These are phyloP conservation scores for Silene coronaria DNA, from an alignment of 179 eudicot species.

Conservation along the genomic window DNA sequence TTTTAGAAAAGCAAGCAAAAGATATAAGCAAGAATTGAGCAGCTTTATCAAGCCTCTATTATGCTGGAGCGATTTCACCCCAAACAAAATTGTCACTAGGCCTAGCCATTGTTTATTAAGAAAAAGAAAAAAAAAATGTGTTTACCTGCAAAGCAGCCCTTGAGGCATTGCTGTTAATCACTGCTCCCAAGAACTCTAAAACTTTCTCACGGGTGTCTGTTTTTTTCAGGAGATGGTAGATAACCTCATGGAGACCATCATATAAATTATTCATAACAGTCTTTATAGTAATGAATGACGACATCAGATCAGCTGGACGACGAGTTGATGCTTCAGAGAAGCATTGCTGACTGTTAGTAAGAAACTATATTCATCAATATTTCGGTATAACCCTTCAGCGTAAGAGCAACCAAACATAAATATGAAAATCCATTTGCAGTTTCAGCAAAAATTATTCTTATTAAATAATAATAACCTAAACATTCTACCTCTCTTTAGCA, in stretches of 20 bases:
- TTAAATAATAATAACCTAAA: neutral
- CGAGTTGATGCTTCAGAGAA: conserved; percentile 82
- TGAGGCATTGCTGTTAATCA: conserved; percentile 73
- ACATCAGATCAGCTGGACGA: conserved; percentile 77
- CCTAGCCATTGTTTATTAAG: neutral
- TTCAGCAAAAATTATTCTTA: neutral
- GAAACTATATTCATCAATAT: conserved; percentile 22
- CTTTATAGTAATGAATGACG: conserved; percentile 87
- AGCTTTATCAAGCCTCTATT: neutral
- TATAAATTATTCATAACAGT: conserved; percentile 76
- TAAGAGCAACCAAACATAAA: neutral
- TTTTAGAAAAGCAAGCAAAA: neutral
- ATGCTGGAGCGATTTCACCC: neutral
- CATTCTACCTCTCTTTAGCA: neutral
- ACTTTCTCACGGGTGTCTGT: conserved; percentile 75
- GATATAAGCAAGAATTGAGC: neutral
- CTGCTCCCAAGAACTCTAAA: conserved; percentile 74
- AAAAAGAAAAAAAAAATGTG: neutral
- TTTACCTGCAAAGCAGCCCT: conserved; percentile 86
- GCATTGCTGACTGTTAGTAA: conserved; percentile 70
- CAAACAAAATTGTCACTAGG: neutral
- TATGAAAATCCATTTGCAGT: neutral
- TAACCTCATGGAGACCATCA: conserved; percentile 70
- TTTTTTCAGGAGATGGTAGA: conserved; percentile 70
- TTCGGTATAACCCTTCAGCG: neutral